Evolutionary conservation across 2,329 filamentous ascomycete genomes (phyloP), one percentile per base, ranked within the genome.

Genomic region (Colletotrichum tabaci): DNA sequence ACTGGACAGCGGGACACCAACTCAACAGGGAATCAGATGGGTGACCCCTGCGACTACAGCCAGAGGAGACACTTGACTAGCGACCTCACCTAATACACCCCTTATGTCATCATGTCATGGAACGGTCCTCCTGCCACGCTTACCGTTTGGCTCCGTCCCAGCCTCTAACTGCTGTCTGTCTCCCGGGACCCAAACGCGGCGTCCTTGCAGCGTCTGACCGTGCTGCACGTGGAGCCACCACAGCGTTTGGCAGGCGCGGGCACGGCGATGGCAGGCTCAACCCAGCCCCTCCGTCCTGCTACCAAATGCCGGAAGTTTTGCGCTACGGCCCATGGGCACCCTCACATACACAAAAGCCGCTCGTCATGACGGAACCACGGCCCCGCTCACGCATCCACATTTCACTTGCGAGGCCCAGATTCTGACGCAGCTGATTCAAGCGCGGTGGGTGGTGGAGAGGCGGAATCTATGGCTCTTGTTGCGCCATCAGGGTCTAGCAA

Each of bases 71-170:
- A 38, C 67, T 62, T 67, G 67, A 62, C 63, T 56, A 49, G 60
- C 56, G 60, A 40, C 49, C 38, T 23, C 58, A 35, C 42, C n/a
- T 44, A 38, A 56, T 30, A 57, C 42, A 47, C 38, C 49, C 67
- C 53, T 61, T 38, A 38, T 38, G 35, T 38, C 35, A 38, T 38
- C 61, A 68, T 68, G 58, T 68, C 68, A 71, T 68, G 65, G 67
- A 58, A 71, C 68, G 26, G 65, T 68, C 49, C 68, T 52, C 46
- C 47, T 58, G 68, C 46, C 68, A 71, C 68, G 58, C 46, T 57
- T 55, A 62, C 68, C 68, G 68, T 71, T 67, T 71, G 52, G 68
- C 23, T 56, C 67, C 64, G 64, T 71, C 64, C 57, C 55, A 44
- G 30, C 47, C 52, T 21, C 44, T n/a, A 61, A 61, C 44, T 21